A percentile compares a stretch with the other conserved stretches of the same genome.
phyloP scores from a whole-genome alignment of 140 eudicot species.

The Anethum foeniculum region DNA sequence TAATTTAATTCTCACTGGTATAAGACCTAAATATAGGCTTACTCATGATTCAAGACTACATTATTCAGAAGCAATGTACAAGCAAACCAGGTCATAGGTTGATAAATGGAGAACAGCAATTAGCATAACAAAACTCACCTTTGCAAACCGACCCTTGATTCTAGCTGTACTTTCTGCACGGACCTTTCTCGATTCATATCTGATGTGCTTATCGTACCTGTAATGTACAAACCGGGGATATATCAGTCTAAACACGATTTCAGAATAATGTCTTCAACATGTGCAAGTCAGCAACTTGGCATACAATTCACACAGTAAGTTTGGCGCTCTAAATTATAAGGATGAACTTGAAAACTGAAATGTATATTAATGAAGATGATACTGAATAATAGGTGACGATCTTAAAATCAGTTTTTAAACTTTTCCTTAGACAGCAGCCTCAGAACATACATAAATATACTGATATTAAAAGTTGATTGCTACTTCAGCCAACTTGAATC shows the following conservation, averaged over 20 bases:
- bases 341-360: too few species aligned
- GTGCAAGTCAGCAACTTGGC: too few species aligned
- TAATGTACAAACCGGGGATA: neutral
- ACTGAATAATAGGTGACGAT: too few species aligned
- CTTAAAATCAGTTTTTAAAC: too few species aligned
- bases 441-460: neutral
- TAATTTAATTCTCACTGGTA: too few species aligned
- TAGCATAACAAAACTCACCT: conserved; percentile 18
- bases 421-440: too few species aligned
- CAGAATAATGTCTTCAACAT: too few species aligned
- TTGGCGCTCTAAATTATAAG: too few species aligned
- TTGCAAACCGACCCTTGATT: conserved; percentile 89
- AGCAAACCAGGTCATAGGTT: neutral
- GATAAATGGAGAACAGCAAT: too few species aligned
- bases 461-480: neutral
- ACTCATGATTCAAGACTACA: neutral
- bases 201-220: conserved; percentile 91
- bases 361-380: too few species aligned
- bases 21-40: neutral
- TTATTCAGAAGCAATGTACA: neutral
- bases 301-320: neutral
- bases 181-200: conserved; percentile 84
- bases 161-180: conserved; percentile 86
- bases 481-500: neutral
- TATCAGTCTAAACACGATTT: neutral